Conservation (phyloP, 352 stramenopile genomes). For the Phytophthora rubi region DNA sequence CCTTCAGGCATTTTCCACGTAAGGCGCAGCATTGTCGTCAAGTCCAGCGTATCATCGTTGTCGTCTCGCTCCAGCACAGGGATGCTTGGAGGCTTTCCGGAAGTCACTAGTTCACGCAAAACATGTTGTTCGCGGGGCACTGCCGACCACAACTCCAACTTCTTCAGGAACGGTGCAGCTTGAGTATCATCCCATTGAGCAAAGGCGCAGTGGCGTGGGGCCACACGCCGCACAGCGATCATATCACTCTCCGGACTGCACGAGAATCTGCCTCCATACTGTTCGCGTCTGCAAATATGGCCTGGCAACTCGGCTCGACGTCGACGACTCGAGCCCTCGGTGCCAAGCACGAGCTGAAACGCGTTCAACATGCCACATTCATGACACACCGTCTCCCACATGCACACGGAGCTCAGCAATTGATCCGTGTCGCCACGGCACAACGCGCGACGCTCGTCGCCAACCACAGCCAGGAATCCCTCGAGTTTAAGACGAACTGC, state of each 20-base stretch:
- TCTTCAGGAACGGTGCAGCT: slow-evolving; percentile 61
- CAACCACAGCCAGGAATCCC: slow-evolving; percentile 88
- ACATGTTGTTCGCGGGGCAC: slow-evolving; percentile 73
- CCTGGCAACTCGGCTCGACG: slow-evolving; percentile 74
- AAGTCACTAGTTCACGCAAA: slow-evolving; percentile 70
- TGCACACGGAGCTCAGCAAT: slow-evolving; percentile 84
- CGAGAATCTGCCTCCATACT: slow-evolving; percentile 48
- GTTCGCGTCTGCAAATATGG: slow-evolving; percentile 66
- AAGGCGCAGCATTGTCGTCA: slow-evolving; percentile 73
- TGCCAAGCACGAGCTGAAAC: slow-evolving; percentile 83
- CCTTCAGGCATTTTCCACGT: slow-evolving; percentile 69
- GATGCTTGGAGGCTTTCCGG: slow-evolving; percentile 63
- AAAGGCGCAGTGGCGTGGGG: slow-evolving; percentile 63
- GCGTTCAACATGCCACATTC: slow-evolving; percentile 92
- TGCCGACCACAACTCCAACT: slow-evolving; percentile 77
- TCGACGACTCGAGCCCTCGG: slow-evolving; percentile 45
- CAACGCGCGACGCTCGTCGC: slow-evolving; percentile 62
- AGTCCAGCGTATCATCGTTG: slow-evolving; percentile 46
- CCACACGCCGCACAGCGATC: slow-evolving; percentile 58
- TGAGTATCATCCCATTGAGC: slow-evolving; percentile 70
- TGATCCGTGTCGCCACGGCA: slow-evolving; percentile 82
- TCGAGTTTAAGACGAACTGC: slow-evolving; percentile 35
- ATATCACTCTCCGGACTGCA: slow-evolving; percentile 77
- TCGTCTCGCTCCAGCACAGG: slow-evolving; percentile 61
- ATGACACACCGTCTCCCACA: slow-evolving; percentile 93